Evolutionary conservation across 208 protist species (phyloP).

Genomic region (Crithidia mellificae): DNA sequence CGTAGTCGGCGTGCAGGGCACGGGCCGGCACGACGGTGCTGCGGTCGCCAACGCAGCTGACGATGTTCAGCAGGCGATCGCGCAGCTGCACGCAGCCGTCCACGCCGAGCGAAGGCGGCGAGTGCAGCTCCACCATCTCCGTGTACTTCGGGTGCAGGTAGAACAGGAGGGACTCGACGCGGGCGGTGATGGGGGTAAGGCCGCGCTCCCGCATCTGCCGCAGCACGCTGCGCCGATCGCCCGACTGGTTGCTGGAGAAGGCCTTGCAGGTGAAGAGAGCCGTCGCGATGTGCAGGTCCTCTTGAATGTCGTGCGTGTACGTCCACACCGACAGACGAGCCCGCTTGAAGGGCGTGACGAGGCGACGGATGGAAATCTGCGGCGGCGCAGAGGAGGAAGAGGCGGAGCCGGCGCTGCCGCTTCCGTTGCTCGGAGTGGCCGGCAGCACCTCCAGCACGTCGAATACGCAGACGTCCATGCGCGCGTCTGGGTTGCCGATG

Average conservation of each 20-base stretch:
- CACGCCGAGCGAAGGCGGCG: slow-evolving; percentile 48
- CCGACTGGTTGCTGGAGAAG: slow-evolving; percentile 34
- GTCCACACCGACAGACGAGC: slow-evolving; percentile 17
- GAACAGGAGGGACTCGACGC: slow-evolving; percentile 58
- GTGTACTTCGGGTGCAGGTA: slow-evolving; percentile 48
- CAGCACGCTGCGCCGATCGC: slow-evolving; percentile 7
- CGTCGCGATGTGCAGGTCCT: slow-evolving; percentile 68
- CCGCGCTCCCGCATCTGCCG: slow-evolving; percentile 25
- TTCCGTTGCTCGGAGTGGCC: background rate
- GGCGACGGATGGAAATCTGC: slow-evolving; percentile 31
- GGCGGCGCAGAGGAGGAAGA: background rate
- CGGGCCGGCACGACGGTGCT: slow-evolving; percentile 39
- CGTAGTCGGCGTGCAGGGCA: slow-evolving; percentile 34
- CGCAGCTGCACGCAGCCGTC: slow-evolving; percentile 46
- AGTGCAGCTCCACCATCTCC: slow-evolving; percentile 45
- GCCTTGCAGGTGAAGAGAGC: slow-evolving; percentile 69
- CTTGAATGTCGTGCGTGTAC: slow-evolving; percentile 42
- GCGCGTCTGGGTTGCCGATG: slow-evolving; percentile 12
- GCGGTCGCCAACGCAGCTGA: slow-evolving; percentile 51
- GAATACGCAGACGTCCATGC: slow-evolving; percentile 38
- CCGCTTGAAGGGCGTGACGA: slow-evolving; percentile 40
- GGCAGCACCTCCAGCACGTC: slow-evolving; percentile 48
- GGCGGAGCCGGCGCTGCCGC: background rate
- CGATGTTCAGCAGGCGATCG: slow-evolving; percentile 44
- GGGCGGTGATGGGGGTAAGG: slow-evolving; percentile 35